These are phyloP conservation scores for Exophiala spinifera DNA, from an alignment of 2,329 filamentous ascomycete species.

Conservation along the genomic window DNA sequence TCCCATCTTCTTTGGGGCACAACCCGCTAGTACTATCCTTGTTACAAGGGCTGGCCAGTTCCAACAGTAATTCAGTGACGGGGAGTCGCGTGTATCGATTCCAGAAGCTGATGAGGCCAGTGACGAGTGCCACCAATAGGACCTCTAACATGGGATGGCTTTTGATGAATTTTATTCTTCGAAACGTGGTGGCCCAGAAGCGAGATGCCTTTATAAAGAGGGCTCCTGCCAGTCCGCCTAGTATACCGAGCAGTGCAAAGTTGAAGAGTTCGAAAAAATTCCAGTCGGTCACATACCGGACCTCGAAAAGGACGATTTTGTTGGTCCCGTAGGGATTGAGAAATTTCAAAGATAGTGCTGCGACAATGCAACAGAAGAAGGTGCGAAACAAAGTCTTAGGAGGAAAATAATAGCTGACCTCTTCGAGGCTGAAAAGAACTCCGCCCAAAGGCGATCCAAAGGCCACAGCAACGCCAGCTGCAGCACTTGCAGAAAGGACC, in stretches of 20 bases:
- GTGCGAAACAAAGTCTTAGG: constrained; percentile 96
- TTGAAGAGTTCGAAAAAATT: constrained; percentile 83
- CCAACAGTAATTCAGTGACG: constrained; percentile 85
- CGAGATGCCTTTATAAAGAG: constrained; percentile 95
- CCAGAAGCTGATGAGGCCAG: constrained; percentile 87
- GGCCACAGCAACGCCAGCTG: constrained; percentile 87
- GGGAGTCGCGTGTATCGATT: constrained; percentile 84
- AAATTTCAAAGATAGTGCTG: constrained; percentile 88
- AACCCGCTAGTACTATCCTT: constrained; percentile 69
- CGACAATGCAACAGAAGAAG: constrained; percentile 94
- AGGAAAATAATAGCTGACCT: constrained; percentile 96
- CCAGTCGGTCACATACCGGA: constrained; percentile 88
- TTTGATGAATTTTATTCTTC: constrained; percentile 77
- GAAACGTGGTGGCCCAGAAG: constrained; percentile 84
- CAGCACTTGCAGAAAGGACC: constrained; percentile 86
- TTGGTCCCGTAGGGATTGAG: constrained; percentile 92
- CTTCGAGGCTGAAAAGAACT: constrained; percentile 88
- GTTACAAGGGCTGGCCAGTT: constrained; percentile 84
- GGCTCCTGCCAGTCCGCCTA: constrained; percentile 82
- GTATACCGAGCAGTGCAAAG: constrained; percentile 80
- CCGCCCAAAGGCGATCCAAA: constrained; percentile 90
- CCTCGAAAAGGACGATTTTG: constrained; percentile 95
- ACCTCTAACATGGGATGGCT: constrained; percentile 82
- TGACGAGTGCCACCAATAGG: constrained; percentile 77
- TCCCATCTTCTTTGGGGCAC: constrained; percentile 73